Conservation (phyloP, 164 flowering plant genomes). For the Magnolia officinalis region DNA sequence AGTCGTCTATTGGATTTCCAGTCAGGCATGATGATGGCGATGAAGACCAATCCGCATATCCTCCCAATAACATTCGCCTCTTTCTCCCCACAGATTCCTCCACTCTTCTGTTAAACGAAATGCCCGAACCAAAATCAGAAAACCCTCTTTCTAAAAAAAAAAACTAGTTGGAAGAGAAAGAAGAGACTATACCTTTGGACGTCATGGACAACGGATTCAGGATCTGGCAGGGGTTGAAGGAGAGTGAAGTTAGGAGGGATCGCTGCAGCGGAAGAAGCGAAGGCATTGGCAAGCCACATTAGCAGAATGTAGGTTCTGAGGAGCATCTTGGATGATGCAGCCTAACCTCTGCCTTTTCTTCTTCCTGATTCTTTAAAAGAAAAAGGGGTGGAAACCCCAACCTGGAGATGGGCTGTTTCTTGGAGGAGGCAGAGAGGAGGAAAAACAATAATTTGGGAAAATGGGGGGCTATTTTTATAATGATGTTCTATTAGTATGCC, state of each 20-base stretch:
- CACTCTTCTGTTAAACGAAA: constrained; percentile 34
- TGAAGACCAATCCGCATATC: constrained; percentile 14
- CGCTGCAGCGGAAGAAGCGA: background rate
- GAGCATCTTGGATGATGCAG: constrained; percentile 17
- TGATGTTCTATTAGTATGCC: background rate
- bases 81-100: constrained; percentile 40
- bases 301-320: constrained; percentile 25
- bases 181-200: constrained; percentile 40
- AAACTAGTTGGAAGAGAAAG: background rate
- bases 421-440: background rate
- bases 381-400: background rate
- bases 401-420: background rate
- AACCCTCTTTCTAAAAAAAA: background rate
- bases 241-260: constrained; percentile 40
- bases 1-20: constrained; percentile 79
- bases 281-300: constrained; percentile 8
- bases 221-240: constrained; percentile 63
- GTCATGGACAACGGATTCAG: constrained; percentile 55
- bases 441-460: background rate
- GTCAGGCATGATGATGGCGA: constrained; percentile 33
- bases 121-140: background rate
- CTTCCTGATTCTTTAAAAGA: background rate
- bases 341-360: background rate
- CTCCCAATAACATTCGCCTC: constrained; percentile 24
- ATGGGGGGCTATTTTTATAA: background rate